Base-by-base conservation (phyloP, 1,284 basidiomycete genomes). In the Wallemia mellicola region DNA sequence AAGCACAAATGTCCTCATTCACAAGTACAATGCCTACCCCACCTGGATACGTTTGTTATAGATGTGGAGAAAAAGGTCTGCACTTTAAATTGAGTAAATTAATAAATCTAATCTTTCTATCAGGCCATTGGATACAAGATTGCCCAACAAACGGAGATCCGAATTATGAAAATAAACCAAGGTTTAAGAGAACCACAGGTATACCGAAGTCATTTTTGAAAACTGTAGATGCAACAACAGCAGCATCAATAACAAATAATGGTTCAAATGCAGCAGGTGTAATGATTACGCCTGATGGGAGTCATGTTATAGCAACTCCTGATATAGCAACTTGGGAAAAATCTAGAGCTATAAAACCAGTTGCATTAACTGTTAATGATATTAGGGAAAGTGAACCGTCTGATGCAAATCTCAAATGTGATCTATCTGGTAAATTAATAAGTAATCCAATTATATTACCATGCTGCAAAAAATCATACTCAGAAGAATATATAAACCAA, bases 71-170 rank as follows among this genome's bases (percentile, higher is more conserved):
- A 71, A 94, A 95, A 79, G 89, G 87, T 88, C 66, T 61, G 80
- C 24, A 32, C 22, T 22, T 61, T n/a, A n/a, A n/a, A 17, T 27
- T 24, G 26, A 15, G 19, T 32, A 19, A 32, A 33, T 48, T 32
- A 22, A 30, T 24, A 2, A 30, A 61, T 33, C 61, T 60, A 27
- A 26, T 27, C n/a, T 26, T 26, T 55, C 32, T 58, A 59, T 59
- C 28, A 91, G 87, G 89, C 27, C 94, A 99, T 68, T 98, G 94
- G 94, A 99, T 99, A 64, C 92, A 99, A 69, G 87, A 94, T 64
- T 99, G 94, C 68, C 94, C 94, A 0, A 94, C 88, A 2, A 96
- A 96, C 68, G 88, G 86, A 65, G 87, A 98, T 69, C 82, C 86
- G 32, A 86, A 91, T 30, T 94, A 82, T 64, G 87, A 94, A 70